Percentiles rank a stretch among this genome's conserved stretches.
Evolutionary conservation across 1,284 basidiomycete genomes (phyloP).

Genomic region (Trametes pubescens): DNA sequence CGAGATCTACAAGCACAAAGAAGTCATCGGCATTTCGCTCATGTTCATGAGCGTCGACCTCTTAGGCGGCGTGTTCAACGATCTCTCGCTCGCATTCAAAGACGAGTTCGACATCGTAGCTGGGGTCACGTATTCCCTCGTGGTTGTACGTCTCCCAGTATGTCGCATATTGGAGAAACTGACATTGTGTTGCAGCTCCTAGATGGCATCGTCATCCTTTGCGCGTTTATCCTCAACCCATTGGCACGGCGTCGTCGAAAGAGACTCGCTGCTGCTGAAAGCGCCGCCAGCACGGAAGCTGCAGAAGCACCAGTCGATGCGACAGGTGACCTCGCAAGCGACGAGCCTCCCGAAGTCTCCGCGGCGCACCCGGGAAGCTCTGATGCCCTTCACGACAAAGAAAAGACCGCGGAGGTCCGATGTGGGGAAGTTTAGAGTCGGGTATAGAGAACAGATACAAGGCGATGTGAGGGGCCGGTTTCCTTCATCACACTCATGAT

Average conservation of each 20-base stretch:
- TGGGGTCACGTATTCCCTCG: conserved; percentile 65
- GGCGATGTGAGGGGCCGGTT: too few species aligned
- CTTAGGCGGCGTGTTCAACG: conserved; percentile 75
- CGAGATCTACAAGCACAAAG: conserved; percentile 75
- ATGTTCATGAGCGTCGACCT: conserved; percentile 78
- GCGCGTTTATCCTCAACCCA: conserved; percentile 72
- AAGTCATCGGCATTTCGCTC: conserved; percentile 80
- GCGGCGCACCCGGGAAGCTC: neutral
- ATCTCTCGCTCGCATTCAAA: conserved; percentile 77
- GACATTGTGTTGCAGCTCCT: conserved; percentile 50
- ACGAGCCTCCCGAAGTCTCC: neutral
- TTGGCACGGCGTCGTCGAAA: conserved; percentile 33
- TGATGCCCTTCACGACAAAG: neutral
- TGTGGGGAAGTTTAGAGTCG: neutral
- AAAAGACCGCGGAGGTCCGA: neutral
- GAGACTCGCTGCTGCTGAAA: neutral
- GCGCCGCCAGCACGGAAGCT: neutral
- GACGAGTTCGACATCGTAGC: conserved; percentile 71
- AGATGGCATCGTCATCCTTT: conserved; percentile 65
- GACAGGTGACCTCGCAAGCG: neutral
- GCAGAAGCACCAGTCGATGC: neutral
- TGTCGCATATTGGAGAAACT: neutral
- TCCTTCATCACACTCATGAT: too few species aligned
- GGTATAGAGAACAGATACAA: neutral
- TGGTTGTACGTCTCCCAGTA: conserved; percentile 54